Base-by-base conservation (phyloP, 176 grass and related monocot genomes). In the Elymus sibiricus region DNA sequence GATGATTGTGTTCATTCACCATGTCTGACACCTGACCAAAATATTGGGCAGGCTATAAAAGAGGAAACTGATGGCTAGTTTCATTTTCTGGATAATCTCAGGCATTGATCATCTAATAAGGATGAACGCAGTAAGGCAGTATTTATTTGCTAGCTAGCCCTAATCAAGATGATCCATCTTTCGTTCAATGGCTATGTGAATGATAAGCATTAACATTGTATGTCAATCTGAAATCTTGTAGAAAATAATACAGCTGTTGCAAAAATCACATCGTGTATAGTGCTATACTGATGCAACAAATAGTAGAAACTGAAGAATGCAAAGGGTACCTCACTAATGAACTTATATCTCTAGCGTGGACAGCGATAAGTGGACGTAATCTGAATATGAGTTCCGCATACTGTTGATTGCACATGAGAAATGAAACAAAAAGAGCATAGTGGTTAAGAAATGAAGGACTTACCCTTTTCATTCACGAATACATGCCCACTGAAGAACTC, bases 381-480 rank as follows among this genome's bases (percentile, higher is more conserved):
- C 42, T 4, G 77, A 64, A 78, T 82, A 77, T 29, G 70, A 73
- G 70, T 49, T 75, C 65, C 51, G 34, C 1, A 34, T 77, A 29
- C 27, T 74, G 79, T 88, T 60, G 21, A 88, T 76, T 59, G 56
- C 25, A 67, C 40, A 0, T 35, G 19, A 39, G 15, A 14, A 74
- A 65, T 35, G 53, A 5, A 73, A 82, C 53, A 89, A 83, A 64
- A 21, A 3, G 59, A 70, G 76, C 15, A 19, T 83, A 47, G 39
- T 35, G 25, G 16, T 74, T 64, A 66, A 21, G 14, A 81, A 67
- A 74, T 74, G 11, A 66, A 86, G 51, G 56, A 13, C 27, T 53
- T 97, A 99, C 97, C 97, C 77, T 99, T 99, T 84, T 99, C 97
- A 86, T 99, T 99, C 78, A 99, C 94, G 78, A 99, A 99, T 29